Evolutionary conservation across 345 rosid genomes (phyloP).

Genomic region (Euphorbia pulcherrima): DNA sequence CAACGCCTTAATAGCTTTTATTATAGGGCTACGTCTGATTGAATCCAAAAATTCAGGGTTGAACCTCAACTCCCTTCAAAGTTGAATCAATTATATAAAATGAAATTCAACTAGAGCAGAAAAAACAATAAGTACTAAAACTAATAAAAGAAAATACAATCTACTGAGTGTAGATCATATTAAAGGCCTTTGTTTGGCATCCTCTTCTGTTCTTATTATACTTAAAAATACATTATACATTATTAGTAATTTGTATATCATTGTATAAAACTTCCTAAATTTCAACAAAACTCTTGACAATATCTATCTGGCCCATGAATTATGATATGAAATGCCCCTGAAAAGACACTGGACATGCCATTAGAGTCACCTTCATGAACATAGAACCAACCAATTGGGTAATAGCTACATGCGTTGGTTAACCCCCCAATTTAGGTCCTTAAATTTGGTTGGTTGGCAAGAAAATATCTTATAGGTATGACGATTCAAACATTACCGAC

Average conservation of each 20-base stretch:
- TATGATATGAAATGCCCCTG: neutral
- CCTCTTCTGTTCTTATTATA: too few species aligned
- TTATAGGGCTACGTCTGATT: too few species aligned
- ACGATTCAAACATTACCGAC: neutral
- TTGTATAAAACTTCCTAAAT: too few species aligned
- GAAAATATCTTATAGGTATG: neutral
- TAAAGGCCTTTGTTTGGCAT: too few species aligned
- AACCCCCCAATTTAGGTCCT: neutral
- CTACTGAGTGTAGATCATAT: neutral
- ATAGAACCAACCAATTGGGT: conserved; percentile 1
- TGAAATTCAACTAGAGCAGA: too few species aligned
- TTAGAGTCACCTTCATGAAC: neutral
- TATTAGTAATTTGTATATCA: neutral
- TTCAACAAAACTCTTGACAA: neutral
- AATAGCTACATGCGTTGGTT: too few species aligned
- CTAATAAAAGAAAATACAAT: neutral
- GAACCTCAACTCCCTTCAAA: too few species aligned
- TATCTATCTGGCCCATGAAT: neutral
- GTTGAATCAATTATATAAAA: too few species aligned
- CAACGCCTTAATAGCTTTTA: too few species aligned
- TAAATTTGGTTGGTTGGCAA: conserved; percentile 5
- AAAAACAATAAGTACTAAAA: too few species aligned
- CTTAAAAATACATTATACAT: too few species aligned
- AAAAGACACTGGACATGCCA: neutral
- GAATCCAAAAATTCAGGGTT: too few species aligned